Evolutionary conservation across 2,329 filamentous ascomycete genomes (phyloP).

Genomic region (Zasmidium cellare): DNA sequence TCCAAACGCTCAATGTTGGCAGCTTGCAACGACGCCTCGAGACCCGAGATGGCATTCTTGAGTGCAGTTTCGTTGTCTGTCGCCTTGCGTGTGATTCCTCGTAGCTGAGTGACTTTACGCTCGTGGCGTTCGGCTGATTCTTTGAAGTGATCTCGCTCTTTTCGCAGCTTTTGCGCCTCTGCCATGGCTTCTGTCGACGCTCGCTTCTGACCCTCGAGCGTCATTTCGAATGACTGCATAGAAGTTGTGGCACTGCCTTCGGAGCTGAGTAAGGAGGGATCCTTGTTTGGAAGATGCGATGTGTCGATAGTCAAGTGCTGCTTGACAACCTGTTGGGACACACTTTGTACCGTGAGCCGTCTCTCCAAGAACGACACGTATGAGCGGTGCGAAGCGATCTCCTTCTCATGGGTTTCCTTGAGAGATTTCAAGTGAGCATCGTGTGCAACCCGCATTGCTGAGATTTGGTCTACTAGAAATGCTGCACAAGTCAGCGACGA

Average conservation of each 20-base stretch:
- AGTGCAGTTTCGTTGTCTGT: constrained; percentile 39
- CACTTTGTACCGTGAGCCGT: constrained; percentile 16
- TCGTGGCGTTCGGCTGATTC: constrained; percentile 38
- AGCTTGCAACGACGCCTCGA: constrained; percentile 41
- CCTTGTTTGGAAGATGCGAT: constrained; percentile 1
- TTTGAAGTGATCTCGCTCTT: constrained; percentile 40
- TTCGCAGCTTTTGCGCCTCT: constrained; percentile 40
- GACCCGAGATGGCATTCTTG: constrained; percentile 39
- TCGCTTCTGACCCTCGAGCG: constrained; percentile 31
- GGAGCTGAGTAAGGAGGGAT: constrained; percentile 3
- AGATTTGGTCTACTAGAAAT: constrained; percentile 32
- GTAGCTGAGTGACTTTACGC: constrained; percentile 41
- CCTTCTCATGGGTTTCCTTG: constrained; percentile 39
- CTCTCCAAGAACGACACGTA: constrained; percentile 41
- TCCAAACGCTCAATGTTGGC: constrained; percentile 45
- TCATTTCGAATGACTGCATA: constrained; percentile 22
- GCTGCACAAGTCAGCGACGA: not conserved
- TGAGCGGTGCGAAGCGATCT: constrained; percentile 40
- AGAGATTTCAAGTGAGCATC: constrained; percentile 41
- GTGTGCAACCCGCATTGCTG: constrained; percentile 38
- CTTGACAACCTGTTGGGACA: not conserved
- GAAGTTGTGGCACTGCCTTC: constrained; percentile 21
- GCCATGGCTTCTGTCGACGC: constrained; percentile 29
- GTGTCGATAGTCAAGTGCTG: constrained; percentile 23
- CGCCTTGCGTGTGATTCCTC: constrained; percentile 40